These are phyloP conservation scores for Ogataea sp. DNA, from an alignment of 805 yeast species.

Conservation along the genomic window DNA sequence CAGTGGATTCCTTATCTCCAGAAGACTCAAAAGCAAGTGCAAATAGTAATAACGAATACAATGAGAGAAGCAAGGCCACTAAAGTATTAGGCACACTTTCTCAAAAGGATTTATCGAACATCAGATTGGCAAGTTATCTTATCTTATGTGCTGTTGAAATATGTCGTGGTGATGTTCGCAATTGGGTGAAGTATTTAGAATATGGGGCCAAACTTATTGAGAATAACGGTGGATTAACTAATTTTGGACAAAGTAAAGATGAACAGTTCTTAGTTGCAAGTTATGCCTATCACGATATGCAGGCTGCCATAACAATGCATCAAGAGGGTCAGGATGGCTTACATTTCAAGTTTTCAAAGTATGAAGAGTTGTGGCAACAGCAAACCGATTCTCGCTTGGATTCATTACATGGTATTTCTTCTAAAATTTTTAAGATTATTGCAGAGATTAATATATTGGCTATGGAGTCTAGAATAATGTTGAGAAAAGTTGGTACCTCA, in stretches of 20 bases:
- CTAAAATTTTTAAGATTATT: conserved; percentile 55
- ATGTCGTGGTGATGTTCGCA: conserved; percentile 71
- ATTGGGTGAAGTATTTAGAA: conserved; percentile 62
- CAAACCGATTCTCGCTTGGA: conserved; percentile 42
- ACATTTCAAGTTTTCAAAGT: conserved; percentile 54
- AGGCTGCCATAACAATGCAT: conserved; percentile 39
- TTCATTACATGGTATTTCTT: conserved; percentile 67
- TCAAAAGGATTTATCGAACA: conserved; percentile 25
- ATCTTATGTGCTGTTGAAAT: conserved; percentile 75
- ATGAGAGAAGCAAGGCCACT: conserved; percentile 7
- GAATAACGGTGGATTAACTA: conserved; percentile 51
- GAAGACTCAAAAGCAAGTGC: neutral
- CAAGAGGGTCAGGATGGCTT: conserved; percentile 47
- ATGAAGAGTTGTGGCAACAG: conserved; percentile 40
- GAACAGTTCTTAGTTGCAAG: conserved; percentile 69
- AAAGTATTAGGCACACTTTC: conserved; percentile 11
- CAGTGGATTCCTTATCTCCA: neutral
- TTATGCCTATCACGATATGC: conserved; percentile 74
- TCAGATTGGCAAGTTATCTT: conserved; percentile 55
- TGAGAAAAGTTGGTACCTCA: conserved; percentile 15
- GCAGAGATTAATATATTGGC: conserved; percentile 63
- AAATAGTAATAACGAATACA: conserved; percentile 1
- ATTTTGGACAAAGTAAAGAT: conserved; percentile 44
- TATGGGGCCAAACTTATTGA: conserved; percentile 59
- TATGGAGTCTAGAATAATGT: conserved; percentile 36